These are phyloP conservation scores for Isoetes taiwanensis DNA, from an alignment of 75 land plant species.

Conservation along the genomic window DNA sequence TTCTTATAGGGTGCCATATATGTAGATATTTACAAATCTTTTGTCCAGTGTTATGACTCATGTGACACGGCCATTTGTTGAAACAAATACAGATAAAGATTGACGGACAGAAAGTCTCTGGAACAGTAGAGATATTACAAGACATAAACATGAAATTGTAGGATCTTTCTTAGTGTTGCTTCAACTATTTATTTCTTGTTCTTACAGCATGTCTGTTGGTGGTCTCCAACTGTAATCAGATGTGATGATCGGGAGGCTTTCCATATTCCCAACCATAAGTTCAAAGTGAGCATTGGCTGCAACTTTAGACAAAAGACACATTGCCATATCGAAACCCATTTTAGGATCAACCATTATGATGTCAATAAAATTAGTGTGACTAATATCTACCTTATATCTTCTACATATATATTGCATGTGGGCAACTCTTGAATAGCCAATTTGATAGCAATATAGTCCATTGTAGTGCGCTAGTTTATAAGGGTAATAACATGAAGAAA, in stretches of 20 bases:
- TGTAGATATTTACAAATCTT: conserved; percentile 5
- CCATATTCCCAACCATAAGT: conserved; percentile 6
- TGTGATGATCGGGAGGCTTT: conserved; percentile 2
- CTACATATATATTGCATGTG: no score
- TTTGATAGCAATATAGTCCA: no score
- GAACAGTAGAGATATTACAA: conserved; percentile 1
- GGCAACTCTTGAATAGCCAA: no score
- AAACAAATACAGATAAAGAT: background rate
- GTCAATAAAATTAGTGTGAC: background rate
- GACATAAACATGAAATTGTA: no score
- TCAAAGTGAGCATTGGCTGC: background rate
- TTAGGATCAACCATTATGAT: background rate
- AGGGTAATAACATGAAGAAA: no score
- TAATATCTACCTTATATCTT: no score
- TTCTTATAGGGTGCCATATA: no score
- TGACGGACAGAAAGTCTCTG: conserved; percentile 1
- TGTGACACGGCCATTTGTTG: conserved; percentile 4
- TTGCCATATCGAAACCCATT: conserved; percentile 1
- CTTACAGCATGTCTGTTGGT: conserved; percentile 4
- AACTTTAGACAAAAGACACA: conserved; percentile 5
- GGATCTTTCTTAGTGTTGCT: background rate
- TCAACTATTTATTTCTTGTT: background rate
- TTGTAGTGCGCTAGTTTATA: no score
- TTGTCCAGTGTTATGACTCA: conserved; percentile 6
- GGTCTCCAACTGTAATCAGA: conserved; percentile 5